Evolutionary conservation across 2,329 filamentous ascomycete genomes (phyloP).

Genomic region (Leptographium procerum): DNA sequence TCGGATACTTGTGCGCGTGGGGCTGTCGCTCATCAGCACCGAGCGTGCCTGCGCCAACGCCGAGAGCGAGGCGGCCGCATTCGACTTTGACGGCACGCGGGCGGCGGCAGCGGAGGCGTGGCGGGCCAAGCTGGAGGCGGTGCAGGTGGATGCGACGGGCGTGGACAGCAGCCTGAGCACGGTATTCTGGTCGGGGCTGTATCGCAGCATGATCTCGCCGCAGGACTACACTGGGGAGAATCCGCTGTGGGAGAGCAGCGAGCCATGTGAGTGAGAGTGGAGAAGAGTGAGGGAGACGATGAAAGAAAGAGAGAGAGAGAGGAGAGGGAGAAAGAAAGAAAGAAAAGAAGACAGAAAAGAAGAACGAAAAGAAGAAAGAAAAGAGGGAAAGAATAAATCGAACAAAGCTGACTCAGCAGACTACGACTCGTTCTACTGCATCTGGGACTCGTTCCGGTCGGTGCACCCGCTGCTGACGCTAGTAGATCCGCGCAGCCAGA

Average conservation of each 20-base stretch:
- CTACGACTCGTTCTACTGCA: slow-evolving; percentile 62
- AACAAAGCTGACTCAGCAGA: slow-evolving; percentile 19
- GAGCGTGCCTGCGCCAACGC: slow-evolving; percentile 52
- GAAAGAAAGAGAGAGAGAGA: neutral
- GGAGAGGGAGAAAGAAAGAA: too few relatives aligned
- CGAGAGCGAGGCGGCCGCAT: slow-evolving; percentile 47
- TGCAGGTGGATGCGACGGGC: slow-evolving; percentile 36
- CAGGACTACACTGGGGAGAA: slow-evolving; percentile 66
- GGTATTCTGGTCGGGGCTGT: slow-evolving; percentile 60
- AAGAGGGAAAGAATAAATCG: neutral
- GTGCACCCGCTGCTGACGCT: slow-evolving; percentile 57
- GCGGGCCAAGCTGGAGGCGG: slow-evolving; percentile 42
- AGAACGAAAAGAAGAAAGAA: too few relatives aligned
- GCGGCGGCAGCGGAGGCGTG: slow-evolving; percentile 39
- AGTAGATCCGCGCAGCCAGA: slow-evolving; percentile 49
- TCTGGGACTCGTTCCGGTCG: slow-evolving; percentile 58
- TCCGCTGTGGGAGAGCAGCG: slow-evolving; percentile 47
- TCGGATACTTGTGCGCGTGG: slow-evolving; percentile 47
- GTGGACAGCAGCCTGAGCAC: slow-evolving; percentile 43
- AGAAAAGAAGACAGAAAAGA: too few relatives aligned
- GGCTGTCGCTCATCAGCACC: slow-evolving; percentile 51
- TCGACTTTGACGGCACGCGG: slow-evolving; percentile 42
- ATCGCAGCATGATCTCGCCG: slow-evolving; percentile 57
- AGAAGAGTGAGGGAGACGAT: neutral
- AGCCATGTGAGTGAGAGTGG: slow-evolving; percentile 35